These are phyloP conservation scores for Inonotus obliquus DNA, from an alignment of 1,284 basidiomycete species.

Conservation along the genomic window DNA sequence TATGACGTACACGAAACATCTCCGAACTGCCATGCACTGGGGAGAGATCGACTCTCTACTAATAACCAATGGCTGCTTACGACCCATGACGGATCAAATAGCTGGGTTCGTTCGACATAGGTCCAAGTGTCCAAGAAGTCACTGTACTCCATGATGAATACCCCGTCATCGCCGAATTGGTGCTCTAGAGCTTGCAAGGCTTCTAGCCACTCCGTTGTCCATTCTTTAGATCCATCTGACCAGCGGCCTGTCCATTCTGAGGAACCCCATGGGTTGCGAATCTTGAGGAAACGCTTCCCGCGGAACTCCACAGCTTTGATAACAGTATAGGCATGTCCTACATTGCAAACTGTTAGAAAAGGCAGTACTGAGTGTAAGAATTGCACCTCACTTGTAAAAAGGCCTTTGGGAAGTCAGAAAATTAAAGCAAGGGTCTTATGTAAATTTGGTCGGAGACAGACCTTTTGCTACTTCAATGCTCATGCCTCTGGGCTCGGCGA, in stretches of 20 bases:
- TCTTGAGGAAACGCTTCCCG: slow-evolving; percentile 45
- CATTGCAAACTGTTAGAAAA: neutral
- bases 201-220: slow-evolving; percentile 43
- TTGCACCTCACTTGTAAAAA: neutral
- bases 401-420: slow-evolving; percentile 29
- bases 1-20: slow-evolving; percentile 41
- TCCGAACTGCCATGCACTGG: slow-evolving; percentile 42
- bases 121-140: slow-evolving; percentile 47
- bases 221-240: slow-evolving; percentile 50
- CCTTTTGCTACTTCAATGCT: neutral
- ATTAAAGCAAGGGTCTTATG: neutral
- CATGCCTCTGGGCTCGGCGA: slow-evolving; percentile 20
- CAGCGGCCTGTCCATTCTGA: slow-evolving; percentile 48
- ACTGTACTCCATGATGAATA: slow-evolving; percentile 53
- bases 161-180: slow-evolving; percentile 45
- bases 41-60: slow-evolving; percentile 32
- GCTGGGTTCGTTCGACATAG: slow-evolving; percentile 39
- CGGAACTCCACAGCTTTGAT: slow-evolving; percentile 43
- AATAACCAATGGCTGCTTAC: slow-evolving; percentile 46
- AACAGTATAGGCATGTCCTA: slow-evolving; percentile 47
- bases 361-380: neutral
- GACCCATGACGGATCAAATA: slow-evolving; percentile 46
- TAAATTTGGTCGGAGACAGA: slow-evolving; percentile 1
- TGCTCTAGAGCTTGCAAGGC: slow-evolving; percentile 36
- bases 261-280: slow-evolving; percentile 51